Conservation (phyloP, 2,329 filamentous ascomycete genomes). For the Talaromyces amestolkiae region DNA sequence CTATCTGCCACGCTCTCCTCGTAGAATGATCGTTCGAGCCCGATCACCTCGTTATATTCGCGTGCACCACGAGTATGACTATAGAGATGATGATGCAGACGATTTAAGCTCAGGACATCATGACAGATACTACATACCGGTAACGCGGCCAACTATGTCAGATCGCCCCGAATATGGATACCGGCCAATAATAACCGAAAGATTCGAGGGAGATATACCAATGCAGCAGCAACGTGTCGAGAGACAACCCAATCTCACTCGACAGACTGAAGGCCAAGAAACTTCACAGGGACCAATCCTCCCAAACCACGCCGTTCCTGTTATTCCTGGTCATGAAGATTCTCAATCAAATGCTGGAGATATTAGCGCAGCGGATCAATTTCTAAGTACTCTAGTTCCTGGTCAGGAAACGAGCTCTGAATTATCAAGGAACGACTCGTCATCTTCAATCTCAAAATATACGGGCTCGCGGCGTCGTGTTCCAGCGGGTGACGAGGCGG, state of each 20-base stretch:
- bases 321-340: background rate
- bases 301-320: slow-evolving; percentile 5
- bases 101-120: slow-evolving; percentile 11
- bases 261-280: slow-evolving; percentile 7
- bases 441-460: slow-evolving; percentile 12
- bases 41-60: slow-evolving; percentile 10
- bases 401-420: slow-evolving; percentile 21
- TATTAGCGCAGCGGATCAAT: slow-evolving; percentile 38
- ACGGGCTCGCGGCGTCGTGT: slow-evolving; percentile 5
- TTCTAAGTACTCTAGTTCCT: slow-evolving; percentile 37
- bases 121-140: slow-evolving; percentile 16
- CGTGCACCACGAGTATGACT: slow-evolving; percentile 9
- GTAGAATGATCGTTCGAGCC: background rate
- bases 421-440: slow-evolving; percentile 8
- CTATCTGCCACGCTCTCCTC: slow-evolving; percentile 7
- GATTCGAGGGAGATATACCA: slow-evolving; percentile 8
- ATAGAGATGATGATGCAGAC: slow-evolving; percentile 9
- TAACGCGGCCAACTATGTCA: slow-evolving; percentile 1
- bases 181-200: slow-evolving; percentile 1
- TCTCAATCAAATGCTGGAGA: slow-evolving; percentile 26
- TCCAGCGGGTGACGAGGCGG: slow-evolving; percentile 3
- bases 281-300: background rate
- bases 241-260: background rate
- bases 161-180: slow-evolving; percentile 10
- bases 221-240: background rate